These are phyloP conservation scores for Acacia crassicarpa DNA, from an alignment of 306 rosid species.

Conservation along the genomic window DNA sequence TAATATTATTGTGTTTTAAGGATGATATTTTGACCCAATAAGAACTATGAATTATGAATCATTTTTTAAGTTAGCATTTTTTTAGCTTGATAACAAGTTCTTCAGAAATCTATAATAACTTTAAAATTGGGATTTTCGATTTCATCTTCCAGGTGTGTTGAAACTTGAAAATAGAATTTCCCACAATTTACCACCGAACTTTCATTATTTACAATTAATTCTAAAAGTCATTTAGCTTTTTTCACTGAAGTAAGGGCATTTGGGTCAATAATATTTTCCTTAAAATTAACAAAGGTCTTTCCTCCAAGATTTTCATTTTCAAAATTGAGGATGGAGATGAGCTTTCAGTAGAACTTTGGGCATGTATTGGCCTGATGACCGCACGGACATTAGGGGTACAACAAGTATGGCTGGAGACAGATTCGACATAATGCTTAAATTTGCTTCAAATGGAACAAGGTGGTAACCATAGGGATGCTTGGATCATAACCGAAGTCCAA, in stretches of 20 bases:
- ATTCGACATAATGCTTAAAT: no score
- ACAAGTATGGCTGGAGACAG: no score
- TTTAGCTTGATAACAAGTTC: background rate
- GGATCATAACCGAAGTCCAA: no score
- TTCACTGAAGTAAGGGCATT: background rate
- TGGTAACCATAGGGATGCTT: no score
- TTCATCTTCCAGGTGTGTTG: background rate
- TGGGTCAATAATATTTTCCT: background rate
- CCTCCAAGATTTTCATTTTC: no score
- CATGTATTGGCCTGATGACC: no score
- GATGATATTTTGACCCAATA: background rate
- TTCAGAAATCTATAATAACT: background rate
- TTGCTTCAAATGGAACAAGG: no score
- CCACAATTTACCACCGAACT: background rate
- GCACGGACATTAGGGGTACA: no score
- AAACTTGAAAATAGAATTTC: background rate
- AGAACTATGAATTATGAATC: background rate
- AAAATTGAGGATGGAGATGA: no score
- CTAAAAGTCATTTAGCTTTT: background rate
- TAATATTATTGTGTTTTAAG: no score
- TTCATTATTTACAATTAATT: background rate
- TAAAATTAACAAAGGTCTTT: no score
- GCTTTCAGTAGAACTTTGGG: no score
- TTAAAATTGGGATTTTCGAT: background rate
- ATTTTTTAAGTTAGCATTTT: background rate